Evolutionary conservation across 768 basidiomycete genomes (phyloP).

Genomic region (Fibroporia radiculosa): DNA sequence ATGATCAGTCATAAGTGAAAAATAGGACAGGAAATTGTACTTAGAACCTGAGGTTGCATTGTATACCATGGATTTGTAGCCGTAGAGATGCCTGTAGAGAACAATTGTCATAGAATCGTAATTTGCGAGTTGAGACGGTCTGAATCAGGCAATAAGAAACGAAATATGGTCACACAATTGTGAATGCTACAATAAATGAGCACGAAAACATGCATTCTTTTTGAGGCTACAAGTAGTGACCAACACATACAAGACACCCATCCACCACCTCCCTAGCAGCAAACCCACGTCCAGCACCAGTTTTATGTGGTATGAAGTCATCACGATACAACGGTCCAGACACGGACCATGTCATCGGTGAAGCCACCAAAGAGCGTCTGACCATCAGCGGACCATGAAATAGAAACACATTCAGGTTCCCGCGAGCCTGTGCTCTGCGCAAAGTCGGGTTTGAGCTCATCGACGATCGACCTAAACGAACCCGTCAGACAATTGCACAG

Average conservation of each 20-base stretch:
- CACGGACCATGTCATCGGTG: constrained; percentile 89
- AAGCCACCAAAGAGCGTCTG: constrained; percentile 97
- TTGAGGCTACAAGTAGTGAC: constrained; percentile 15
- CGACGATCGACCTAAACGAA: constrained; percentile 98
- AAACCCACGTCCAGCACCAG: constrained; percentile 1
- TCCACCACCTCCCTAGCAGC: background rate
- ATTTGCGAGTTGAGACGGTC: background rate
- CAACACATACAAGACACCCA: constrained; percentile 3
- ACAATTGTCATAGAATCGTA: background rate
- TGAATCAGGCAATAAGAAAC: background rate
- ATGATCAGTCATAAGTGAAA: background rate
- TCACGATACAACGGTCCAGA: constrained; percentile 74
- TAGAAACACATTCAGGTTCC: constrained; percentile 90
- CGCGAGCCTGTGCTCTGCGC: constrained; percentile 64
- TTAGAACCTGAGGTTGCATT: no score
- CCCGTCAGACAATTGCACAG: background rate
- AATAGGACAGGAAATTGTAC: background rate
- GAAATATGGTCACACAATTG: background rate
- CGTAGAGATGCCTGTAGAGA: background rate
- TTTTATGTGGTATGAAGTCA: constrained; percentile 5
- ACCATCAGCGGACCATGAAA: constrained; percentile 98
- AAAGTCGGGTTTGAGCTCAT: constrained; percentile 96
- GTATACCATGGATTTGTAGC: no score
- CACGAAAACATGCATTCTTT: constrained; percentile 18
- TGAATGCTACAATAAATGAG: background rate